Percentiles rank a stretch among this genome's conserved stretches.
phyloP scores from a whole-genome alignment of 2,329 filamentous ascomycete genomes.

The Trichoderma sp. region DNA sequence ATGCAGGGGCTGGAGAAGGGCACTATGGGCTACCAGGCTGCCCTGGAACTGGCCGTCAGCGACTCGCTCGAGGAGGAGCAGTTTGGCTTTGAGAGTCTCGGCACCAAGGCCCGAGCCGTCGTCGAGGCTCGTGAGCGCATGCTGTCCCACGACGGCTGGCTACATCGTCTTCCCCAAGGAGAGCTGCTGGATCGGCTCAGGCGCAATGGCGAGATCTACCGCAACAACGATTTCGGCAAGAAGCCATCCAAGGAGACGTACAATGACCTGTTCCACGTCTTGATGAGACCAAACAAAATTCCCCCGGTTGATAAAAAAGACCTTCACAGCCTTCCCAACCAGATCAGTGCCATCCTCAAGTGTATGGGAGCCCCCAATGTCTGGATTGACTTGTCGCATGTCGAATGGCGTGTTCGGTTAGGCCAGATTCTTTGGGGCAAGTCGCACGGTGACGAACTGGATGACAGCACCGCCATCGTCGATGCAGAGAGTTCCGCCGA shows the following conservation, averaged over 20 bases:
- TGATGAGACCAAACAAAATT: conserved; percentile 59
- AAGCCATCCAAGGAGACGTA: conserved; percentile 59
- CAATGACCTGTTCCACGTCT: conserved; percentile 61
- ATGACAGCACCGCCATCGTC: conserved; percentile 54
- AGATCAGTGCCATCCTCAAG: conserved; percentile 68
- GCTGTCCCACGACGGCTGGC: conserved; percentile 53
- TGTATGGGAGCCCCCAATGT: conserved; percentile 65
- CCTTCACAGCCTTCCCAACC: conserved; percentile 65
- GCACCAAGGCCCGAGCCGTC: conserved; percentile 56
- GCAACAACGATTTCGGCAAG: conserved; percentile 53
- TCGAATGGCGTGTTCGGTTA: conserved; percentile 73
- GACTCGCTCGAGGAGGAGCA: conserved; percentile 66
- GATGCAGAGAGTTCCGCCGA: conserved; percentile 53
- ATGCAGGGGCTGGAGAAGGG: conserved; percentile 72
- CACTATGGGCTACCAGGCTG: conserved; percentile 68
- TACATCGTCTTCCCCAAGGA: conserved; percentile 59
- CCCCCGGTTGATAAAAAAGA: conserved; percentile 57
- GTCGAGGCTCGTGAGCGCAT: conserved; percentile 60
- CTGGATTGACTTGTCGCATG: conserved; percentile 73
- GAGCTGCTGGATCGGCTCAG: conserved; percentile 61
- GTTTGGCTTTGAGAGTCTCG: conserved; percentile 59
- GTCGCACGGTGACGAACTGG: conserved; percentile 52
- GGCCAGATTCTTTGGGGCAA: conserved; percentile 71
- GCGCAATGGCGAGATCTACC: conserved; percentile 57
- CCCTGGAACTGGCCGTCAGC: conserved; percentile 64